Evolutionary conservation across 2,329 filamentous ascomycete species (phyloP), one percentile per base, ranked within the genome.

Genomic region (Fusarium sambucinum): DNA sequence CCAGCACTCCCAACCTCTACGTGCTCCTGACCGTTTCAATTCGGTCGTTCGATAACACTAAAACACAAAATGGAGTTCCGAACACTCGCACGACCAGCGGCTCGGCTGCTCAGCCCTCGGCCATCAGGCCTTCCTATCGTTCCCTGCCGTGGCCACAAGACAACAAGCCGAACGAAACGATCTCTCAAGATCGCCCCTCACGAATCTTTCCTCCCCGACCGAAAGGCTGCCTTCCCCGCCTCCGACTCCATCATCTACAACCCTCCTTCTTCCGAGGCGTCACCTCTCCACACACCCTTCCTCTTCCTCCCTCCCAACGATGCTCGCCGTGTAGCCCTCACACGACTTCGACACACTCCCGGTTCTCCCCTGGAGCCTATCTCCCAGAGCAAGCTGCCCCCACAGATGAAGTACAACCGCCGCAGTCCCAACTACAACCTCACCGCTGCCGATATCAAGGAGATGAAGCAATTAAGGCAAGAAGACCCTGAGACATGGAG

Each of bases 241-340:
- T 71, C 72, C 68, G 74, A 78, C 66, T 74, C 78, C 69, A 84
- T 88, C 74, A 82, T 88, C 75, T 87, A 85, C 80, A 87, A 87
- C 79, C 86, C 86, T 40, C 86, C 86, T 27, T 79, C 85, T 17
- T 82, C 85, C 12, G 80, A 82, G 57, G 80, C 85, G 5, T 85
- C 86, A n/a, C 87, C 89, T 59, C 83, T 83, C 73, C 85, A 90
- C 79, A 90, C 88, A n/a, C 88, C 88, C 58, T 85, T 89, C 79
- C 86, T 88, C 75, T 90, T 90, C 79, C 84, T 90, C 30, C 88
- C 88, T 55, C 83, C 81, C 51, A 77, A 74, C 68, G 87, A 89
- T 74, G 85, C 86, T 17, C 84, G 86, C 46, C 84, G 86, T 29
- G 78, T 80, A 53, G 81, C 82, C 46, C 82, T 85, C 76, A 78